These are phyloP conservation scores for Plasmodium adleri DNA, from an alignment of 169 alveolate genomes.

Conservation along the genomic window DNA sequence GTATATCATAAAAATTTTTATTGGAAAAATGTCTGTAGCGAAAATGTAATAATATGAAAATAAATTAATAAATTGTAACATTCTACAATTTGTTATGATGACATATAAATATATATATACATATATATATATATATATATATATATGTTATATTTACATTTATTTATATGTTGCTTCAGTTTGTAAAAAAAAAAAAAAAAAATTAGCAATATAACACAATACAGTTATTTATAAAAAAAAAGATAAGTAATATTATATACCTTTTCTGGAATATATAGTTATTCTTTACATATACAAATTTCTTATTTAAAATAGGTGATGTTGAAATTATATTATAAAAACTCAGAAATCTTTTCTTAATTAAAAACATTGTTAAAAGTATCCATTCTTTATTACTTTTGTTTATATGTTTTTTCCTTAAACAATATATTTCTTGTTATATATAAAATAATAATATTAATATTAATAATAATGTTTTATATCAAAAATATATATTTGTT, in stretches of 20 bases:
- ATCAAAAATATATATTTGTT: too few relatives aligned
- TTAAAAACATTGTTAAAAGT: slow-evolving; percentile 36
- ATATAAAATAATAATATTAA: not conserved
- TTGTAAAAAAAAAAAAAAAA: not conserved
- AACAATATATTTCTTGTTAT: not conserved
- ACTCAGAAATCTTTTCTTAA: slow-evolving; percentile 16
- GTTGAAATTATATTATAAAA: slow-evolving; percentile 10
- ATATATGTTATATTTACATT: too few relatives aligned
- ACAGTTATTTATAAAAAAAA: not conserved
- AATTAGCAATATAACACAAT: not conserved
- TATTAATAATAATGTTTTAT: too few relatives aligned
- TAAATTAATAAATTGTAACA: too few relatives aligned
- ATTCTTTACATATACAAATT: not conserved
- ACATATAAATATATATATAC: too few relatives aligned
- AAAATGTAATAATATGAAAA: too few relatives aligned
- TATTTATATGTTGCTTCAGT: too few relatives aligned
- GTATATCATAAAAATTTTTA: slow-evolving; percentile 78
- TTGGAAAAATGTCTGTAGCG: slow-evolving; percentile 15
- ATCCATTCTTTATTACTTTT: slow-evolving; percentile 6
- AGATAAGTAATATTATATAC: not conserved
- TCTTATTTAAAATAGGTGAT: slow-evolving; percentile 1
- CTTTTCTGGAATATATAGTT: slow-evolving; percentile 12
- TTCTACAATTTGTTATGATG: too few relatives aligned
- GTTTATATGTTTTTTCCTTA: slow-evolving; percentile 10
- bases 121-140: too few relatives aligned